These are phyloP conservation scores for Cucurbitaria berberidis DNA, from an alignment of 2,329 filamentous ascomycete species.

Conservation along the genomic window DNA sequence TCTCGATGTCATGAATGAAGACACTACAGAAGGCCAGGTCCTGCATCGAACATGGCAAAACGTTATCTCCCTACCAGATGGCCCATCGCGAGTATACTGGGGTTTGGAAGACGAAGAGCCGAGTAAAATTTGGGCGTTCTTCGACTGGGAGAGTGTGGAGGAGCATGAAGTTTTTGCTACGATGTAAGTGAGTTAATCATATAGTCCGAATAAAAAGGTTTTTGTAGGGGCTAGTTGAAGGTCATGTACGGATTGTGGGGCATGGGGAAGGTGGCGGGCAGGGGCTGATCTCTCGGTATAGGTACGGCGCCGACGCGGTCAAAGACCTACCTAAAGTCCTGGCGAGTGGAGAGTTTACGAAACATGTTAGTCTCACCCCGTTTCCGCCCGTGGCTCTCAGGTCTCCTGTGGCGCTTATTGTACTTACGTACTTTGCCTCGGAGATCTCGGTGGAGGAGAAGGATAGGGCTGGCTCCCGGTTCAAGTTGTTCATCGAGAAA, in stretches of 20 bases:
- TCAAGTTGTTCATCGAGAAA: background rate
- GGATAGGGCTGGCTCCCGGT: background rate
- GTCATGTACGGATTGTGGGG: too few relatives aligned
- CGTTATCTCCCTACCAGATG: background rate
- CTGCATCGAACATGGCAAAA: background rate
- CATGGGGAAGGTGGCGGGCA: background rate
- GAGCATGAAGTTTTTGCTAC: conserved; percentile 10
- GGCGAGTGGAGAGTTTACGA: conserved; percentile 10
- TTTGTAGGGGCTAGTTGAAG: too few relatives aligned
- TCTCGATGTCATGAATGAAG: conserved; percentile 2
- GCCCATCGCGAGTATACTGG: background rate
- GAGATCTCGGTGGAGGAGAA: background rate
- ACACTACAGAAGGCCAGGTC: conserved; percentile 6
- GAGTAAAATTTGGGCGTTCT: conserved; percentile 5
- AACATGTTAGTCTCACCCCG: conserved; percentile 3
- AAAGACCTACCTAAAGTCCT: conserved; percentile 2
- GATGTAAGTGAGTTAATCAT: too few relatives aligned
- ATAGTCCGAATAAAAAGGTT: background rate
- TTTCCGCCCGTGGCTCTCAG: background rate
- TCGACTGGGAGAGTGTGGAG: conserved; percentile 8
- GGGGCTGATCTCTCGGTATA: background rate
- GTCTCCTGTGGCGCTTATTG: background rate
- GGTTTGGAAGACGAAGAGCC: conserved; percentile 9
- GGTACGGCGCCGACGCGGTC: background rate
- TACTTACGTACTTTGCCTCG: conserved; percentile 1